Evolutionary conservation across 192 early-diverging fungal genomes (phyloP).

Genomic region (Rhizoclosmatium globosum): DNA sequence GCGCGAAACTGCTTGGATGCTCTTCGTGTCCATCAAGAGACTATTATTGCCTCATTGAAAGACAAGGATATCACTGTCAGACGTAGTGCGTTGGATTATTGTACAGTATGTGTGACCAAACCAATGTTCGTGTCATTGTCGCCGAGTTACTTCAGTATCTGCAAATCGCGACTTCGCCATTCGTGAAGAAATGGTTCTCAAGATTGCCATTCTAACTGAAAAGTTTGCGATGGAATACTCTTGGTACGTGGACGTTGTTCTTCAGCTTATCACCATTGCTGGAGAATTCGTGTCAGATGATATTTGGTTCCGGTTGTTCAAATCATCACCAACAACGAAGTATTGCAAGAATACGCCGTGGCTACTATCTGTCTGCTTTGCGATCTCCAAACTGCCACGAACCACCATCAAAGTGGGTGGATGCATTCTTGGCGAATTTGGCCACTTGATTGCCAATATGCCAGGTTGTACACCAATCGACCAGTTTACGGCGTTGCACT

Average conservation of each 20-base stretch:
- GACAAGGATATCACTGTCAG: constrained; percentile 99
- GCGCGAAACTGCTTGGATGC: constrained; percentile 83
- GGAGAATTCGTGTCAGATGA: constrained; percentile 97
- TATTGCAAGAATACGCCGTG: constrained; percentile 93
- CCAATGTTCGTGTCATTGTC: constrained; percentile 87
- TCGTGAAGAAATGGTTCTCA: constrained; percentile 97
- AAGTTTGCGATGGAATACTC: constrained; percentile 97
- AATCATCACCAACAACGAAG: constrained; percentile 95
- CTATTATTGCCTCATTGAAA: constrained; percentile 88
- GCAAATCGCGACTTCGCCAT: constrained; percentile 88
- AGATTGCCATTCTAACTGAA: constrained; percentile 98
- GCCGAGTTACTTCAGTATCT: constrained; percentile 92
- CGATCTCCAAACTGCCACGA: constrained; percentile 94
- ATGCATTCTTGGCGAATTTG: constrained; percentile 97
- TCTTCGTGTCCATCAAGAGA: constrained; percentile 72
- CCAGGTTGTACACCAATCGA: constrained; percentile 88
- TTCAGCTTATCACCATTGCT: constrained; percentile 93
- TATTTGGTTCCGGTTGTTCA: constrained; percentile 99
- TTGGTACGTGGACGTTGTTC: constrained; percentile 99
- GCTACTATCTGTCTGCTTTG: constrained; percentile 81
- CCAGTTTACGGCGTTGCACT: constrained; percentile 94
- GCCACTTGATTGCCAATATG: constrained; percentile 91
- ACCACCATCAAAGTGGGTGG: constrained; percentile 94
- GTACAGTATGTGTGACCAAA: constrained; percentile 96
- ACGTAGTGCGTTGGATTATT: constrained; percentile 92